Percentiles rank a stretch among this genome's conserved stretches.
Conservation (phyloP, 2,329 filamentous ascomycete species). For the Xylaria sp. region DNA sequence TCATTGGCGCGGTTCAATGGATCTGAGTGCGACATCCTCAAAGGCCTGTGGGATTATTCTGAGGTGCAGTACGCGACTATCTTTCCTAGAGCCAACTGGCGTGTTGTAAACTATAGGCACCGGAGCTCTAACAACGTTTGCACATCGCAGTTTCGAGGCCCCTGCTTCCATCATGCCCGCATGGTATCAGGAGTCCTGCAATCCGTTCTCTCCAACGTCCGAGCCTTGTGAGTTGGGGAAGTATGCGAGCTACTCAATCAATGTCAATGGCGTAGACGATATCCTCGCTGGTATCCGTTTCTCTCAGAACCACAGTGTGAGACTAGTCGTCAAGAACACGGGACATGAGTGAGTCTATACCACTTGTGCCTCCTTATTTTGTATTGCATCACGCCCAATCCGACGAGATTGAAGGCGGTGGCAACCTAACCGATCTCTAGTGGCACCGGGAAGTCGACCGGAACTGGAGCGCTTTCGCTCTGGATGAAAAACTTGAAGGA, state of each 20-base stretch:
- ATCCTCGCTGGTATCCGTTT: background rate
- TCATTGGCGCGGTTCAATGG: background rate
- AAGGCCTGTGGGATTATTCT: background rate
- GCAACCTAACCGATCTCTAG: constrained; percentile 8
- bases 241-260: background rate
- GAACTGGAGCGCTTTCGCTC: constrained; percentile 58
- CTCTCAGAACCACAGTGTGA: background rate
- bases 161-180: background rate
- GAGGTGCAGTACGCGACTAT: background rate
- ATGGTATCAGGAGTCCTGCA: background rate
- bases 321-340: background rate
- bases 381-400: background rate
- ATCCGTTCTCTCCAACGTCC: background rate
- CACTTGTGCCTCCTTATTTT: background rate
- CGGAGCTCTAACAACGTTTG: background rate
- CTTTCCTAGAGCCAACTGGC: background rate
- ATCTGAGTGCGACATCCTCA: background rate
- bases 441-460: constrained; percentile 61
- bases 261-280: background rate
- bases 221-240: background rate
- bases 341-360: background rate
- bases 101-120: background rate
- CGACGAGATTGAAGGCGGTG: background rate
- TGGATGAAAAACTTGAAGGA: constrained; percentile 60
- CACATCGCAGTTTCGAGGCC: background rate